Evolutionary conservation across 179 eudicot genomes (phyloP), one percentile per base, ranked within the genome.

Genomic region (Silene noctiflora): DNA sequence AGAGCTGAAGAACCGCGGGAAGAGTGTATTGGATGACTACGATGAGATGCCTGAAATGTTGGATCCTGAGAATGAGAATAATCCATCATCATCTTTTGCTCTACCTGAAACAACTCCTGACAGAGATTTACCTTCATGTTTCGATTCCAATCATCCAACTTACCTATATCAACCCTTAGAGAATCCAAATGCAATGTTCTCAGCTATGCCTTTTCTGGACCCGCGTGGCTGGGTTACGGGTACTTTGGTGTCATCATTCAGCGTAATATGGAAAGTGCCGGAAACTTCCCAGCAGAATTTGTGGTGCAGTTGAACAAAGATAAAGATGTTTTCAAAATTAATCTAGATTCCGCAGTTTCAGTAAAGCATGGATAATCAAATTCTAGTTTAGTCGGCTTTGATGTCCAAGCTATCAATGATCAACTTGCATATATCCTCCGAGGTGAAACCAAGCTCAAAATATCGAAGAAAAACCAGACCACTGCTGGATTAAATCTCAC

Each of bases 221-320:
- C 99, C 84, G 51, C 90, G 93, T 75, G 99, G 93, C 78, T 96
- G 98, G 99, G 99, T 20, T 96, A 89, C 25, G 99, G 93, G 42
- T n/a, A n/a, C n/a, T n/a, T n/a, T n/a, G 99, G 99, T 63, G 98
- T 96, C 81, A 93, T 88, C 69, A 75, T 96, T 6, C 98, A 93
- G 84, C 89, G 90, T 53, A 89, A 78, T 67, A 81, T 87, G 12
- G 97, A 89, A 8, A 84, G 93, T 16, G 88, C 83, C 0, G 86
- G 81, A 60, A 87, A 83, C 20, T 96, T 83, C 69, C 97, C 99
- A 3, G 90, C 91, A 4, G 83, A 88, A 6, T 78, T 88, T 22
- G 76, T 93, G 1, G 83, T 90, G 25, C 99, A 96, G 75, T 76
- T 90, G 65, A 93, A 97, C 0, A 96, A 96, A 75, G 99, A 96